These are phyloP conservation scores for Aegle marmelos DNA, from an alignment of 345 rosid genomes.

Conservation along the genomic window DNA sequence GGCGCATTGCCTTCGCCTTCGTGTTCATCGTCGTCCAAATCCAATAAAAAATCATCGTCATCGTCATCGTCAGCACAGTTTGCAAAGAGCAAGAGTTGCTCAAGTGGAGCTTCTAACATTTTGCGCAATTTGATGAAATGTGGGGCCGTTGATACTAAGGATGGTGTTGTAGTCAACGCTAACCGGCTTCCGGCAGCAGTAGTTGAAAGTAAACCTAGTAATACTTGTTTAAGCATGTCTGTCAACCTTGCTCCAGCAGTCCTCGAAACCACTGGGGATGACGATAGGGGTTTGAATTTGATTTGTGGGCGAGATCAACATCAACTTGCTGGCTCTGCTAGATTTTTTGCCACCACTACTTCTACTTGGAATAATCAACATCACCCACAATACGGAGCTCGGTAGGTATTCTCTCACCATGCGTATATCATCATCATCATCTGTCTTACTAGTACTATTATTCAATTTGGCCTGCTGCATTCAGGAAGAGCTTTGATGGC, in stretches of 20 bases:
- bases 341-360: conserved; percentile 23
- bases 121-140: conserved; percentile 49
- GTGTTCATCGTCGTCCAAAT: conserved; percentile 23
- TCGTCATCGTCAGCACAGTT: conserved; percentile 21
- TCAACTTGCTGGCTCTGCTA: conserved; percentile 19
- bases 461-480: background rate
- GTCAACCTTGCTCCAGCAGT: background rate
- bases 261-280: background rate
- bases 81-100: conserved; percentile 33
- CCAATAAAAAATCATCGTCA: conserved; percentile 9
- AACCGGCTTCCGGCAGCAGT: background rate
- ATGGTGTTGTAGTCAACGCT: conserved; percentile 38
- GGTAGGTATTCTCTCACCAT: conserved; percentile 19
- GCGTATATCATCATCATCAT: background rate
- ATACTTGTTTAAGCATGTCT: background rate
- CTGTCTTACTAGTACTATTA: background rate
- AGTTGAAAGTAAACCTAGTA: background rate
- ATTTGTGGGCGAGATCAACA: conserved; percentile 13
- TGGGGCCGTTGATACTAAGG: conserved; percentile 47
- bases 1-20: conserved; percentile 21
- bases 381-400: conserved; percentile 31
- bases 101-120: conserved; percentile 42
- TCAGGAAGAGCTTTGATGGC: conserved; percentile 46
- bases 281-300: background rate
- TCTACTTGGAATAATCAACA: conserved; percentile 39